These are phyloP conservation scores for Coemansia sp. DNA, from an alignment of 192 early-diverging fungal species.

Conservation along the genomic window DNA sequence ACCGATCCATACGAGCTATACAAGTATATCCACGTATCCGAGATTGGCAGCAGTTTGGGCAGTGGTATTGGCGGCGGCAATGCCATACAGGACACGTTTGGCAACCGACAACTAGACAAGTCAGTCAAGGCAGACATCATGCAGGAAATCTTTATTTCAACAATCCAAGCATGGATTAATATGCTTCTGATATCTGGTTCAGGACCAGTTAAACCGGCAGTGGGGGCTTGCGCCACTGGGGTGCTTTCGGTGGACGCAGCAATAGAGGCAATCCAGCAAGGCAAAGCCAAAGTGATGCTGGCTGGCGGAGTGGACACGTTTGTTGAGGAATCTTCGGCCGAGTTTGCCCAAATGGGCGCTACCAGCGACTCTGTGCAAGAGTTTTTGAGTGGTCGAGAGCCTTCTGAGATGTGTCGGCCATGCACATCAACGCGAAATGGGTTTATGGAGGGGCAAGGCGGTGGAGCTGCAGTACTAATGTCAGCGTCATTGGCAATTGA, in stretches of 20 bases:
- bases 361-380: conserved; percentile 84
- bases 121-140: conserved; percentile 81
- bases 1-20: conserved; percentile 96
- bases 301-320: conserved; percentile 90
- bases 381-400: conserved; percentile 79
- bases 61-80: conserved; percentile 82
- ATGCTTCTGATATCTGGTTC: conserved; percentile 88
- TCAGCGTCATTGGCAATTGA: conserved; percentile 77
- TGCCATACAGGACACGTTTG: conserved; percentile 69
- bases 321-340: conserved; percentile 79
- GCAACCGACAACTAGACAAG: conserved; percentile 70
- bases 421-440: conserved; percentile 82
- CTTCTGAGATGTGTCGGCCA: conserved; percentile 86
- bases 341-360: conserved; percentile 95
- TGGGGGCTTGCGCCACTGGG: conserved; percentile 89
- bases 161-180: conserved; percentile 59
- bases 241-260: conserved; percentile 90
- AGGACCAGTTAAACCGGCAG: conserved; percentile 75
- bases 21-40: conserved; percentile 91
- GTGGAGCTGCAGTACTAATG: conserved; percentile 86
- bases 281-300: conserved; percentile 87
- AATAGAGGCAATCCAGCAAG: conserved; percentile 80
- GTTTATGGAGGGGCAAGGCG: conserved; percentile 90
- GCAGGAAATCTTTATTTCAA: conserved; percentile 65
- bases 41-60: conserved; percentile 85